Base-by-base conservation (phyloP, 2,329 filamentous ascomycete genomes). In the Ophiostoma pallidulum region DNA sequence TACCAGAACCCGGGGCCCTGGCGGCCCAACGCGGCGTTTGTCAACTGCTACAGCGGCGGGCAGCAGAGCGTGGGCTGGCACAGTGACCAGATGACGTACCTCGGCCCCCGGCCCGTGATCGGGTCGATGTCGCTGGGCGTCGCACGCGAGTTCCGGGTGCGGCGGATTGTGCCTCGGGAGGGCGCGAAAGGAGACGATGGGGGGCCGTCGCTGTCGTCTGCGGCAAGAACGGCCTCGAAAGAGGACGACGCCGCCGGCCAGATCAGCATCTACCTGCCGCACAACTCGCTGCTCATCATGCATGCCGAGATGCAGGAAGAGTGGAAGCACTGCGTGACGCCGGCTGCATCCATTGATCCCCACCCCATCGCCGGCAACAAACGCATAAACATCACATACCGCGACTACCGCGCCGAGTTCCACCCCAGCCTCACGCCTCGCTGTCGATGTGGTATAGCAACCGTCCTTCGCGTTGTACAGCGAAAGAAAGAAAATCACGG, bases 271-370 rank as follows among this genome's bases (percentile, higher is more conserved):
- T 88, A 96, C 57, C 78, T 97, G 0, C 91, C 91, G 0, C 92
- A 97, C 64, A 97, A 97, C 63, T 94, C 87, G 0, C 74, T 97
- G 0, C 73, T 98, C 0, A 73, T 97, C 9, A 97, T 98, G 92
- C 90, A 97, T 59, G 90, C 91, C 1, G 88, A 94, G 61, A 97
- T 95, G 87, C 91, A 97, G 60, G 91, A 97, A 60, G 83, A 86
- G 60, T 97, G 89, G 89, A 97, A 96, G 63, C 92, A 98, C 63
- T 77, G 78, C 55, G 85, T 98, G 37, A 73, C 80, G 0, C 85
- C 89, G 0, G 82, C 85, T 0, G 72, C 74, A 41, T 78, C 82
- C 4, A 85, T 97, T 50, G 84, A 89, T 52, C 87, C 88, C 1
- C 92, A 98, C 62, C 87, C 90, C 0, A 62, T 95, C 1, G 77